Evolutionary conservation across 208 protist genomes (phyloP).

Genomic region (Acanthamoeba lenticulata): DNA sequence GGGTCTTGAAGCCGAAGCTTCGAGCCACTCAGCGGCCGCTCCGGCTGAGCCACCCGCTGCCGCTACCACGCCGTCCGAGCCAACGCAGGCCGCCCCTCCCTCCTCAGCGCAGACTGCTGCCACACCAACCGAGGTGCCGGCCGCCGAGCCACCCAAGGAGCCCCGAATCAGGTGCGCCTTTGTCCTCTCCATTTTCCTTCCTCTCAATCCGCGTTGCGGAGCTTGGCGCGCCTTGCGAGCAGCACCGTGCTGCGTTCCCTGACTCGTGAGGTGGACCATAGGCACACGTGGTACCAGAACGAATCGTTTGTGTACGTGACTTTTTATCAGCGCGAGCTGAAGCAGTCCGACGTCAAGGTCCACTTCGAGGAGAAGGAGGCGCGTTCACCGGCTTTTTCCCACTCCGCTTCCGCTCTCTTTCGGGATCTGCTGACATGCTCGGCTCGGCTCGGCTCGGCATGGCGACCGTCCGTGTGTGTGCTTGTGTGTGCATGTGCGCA

Average conservation of each 20-base stretch:
- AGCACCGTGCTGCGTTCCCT: too few relatives aligned
- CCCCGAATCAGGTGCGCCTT: not conserved
- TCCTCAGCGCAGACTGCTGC: too few relatives aligned
- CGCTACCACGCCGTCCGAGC: not conserved
- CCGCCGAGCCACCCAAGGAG: not conserved
- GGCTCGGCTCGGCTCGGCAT: too few relatives aligned
- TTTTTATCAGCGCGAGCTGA: constrained; percentile 17
- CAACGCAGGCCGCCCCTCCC: not conserved
- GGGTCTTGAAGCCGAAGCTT: not conserved
- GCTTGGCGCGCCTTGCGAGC: too few relatives aligned
- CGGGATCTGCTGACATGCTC: too few relatives aligned
- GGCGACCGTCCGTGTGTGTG: not conserved
- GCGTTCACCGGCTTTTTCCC: too few relatives aligned
- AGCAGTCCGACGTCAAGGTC: not conserved
- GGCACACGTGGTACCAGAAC: constrained; percentile 73
- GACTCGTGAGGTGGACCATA: too few relatives aligned
- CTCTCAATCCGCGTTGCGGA: too few relatives aligned
- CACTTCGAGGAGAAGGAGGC: constrained; percentile 6
- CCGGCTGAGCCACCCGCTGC: not conserved
- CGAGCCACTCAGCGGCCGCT: not conserved
- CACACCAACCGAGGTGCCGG: not conserved
- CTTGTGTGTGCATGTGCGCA: not conserved
- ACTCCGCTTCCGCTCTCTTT: too few relatives aligned
- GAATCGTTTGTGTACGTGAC: constrained; percentile 62
- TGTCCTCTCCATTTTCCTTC: not conserved